Evolutionary conservation across 2,329 filamentous ascomycete genomes (phyloP).

Genomic region (Teratosphaeria nubilosa): DNA sequence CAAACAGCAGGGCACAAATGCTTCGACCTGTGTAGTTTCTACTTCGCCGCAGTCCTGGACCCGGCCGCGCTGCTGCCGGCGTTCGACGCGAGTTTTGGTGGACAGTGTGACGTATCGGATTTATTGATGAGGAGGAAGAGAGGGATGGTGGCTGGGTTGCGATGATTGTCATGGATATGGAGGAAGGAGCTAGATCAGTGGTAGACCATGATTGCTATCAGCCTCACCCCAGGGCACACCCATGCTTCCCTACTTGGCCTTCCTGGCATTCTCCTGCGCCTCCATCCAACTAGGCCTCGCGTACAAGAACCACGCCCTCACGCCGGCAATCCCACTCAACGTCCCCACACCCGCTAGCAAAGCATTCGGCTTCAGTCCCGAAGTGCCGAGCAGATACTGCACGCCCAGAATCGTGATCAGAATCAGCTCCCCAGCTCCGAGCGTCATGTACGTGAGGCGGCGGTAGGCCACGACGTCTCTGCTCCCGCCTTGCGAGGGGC

Average conservation of each 20-base stretch:
- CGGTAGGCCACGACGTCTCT: slow-evolving; percentile 10
- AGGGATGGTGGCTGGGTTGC: too few relatives aligned
- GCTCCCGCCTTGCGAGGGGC: slow-evolving; percentile 1
- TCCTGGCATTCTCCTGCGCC: slow-evolving; percentile 11
- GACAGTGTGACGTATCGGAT: too few relatives aligned
- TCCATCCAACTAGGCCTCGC: slow-evolving; percentile 15
- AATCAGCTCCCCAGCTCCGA: slow-evolving; percentile 14
- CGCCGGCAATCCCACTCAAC: slow-evolving; percentile 8
- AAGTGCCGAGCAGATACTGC: slow-evolving; percentile 12
- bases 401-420: slow-evolving; percentile 14
- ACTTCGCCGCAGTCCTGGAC: too few relatives aligned
- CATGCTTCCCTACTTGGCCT: slow-evolving; percentile 3
- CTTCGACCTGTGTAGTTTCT: too few relatives aligned
- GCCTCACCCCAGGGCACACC: too few relatives aligned
- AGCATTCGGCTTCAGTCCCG: slow-evolving; percentile 11
- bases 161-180: too few relatives aligned
- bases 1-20: too few relatives aligned
- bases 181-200: too few relatives aligned
- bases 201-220: too few relatives aligned
- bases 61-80: too few relatives aligned
- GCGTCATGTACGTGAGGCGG: slow-evolving; percentile 13
- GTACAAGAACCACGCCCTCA: slow-evolving; percentile 14
- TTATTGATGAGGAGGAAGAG: too few relatives aligned
- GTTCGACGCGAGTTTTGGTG: too few relatives aligned
- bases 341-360: slow-evolving; percentile 5